Base-by-base conservation (phyloP, 805 yeast genomes). In the Teunomyces funiuensis region DNA sequence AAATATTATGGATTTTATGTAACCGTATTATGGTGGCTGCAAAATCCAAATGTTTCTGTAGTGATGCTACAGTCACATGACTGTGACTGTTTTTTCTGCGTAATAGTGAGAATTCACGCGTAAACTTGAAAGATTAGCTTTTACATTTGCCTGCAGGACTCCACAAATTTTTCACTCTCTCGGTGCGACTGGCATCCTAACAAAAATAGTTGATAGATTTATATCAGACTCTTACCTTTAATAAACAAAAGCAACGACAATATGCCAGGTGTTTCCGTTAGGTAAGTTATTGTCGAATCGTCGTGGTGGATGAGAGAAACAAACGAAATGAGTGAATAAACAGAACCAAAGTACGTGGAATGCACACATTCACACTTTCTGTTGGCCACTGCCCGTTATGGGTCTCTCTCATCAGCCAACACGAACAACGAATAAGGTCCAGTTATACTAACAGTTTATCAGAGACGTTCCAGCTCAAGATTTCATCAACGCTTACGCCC, bases 381-480 rank as follows among this genome's bases (percentile, higher is more conserved):
- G 34, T 31, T 31, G 34, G 34, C 22, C 25, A 31, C n/a, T 31
- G 18, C 19, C 34, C 34, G 13, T 18, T 19, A 15, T 23, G 17
- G 11, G 33, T 17, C 28, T 37, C 33, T 18, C 41, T 16, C 26
- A 28, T 25, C 27, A 37, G 19, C 33, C 30, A 22, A 13, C 33
- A 13, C 36, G 28, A 19, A 37, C 36, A 7, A 26, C 13, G 15
- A n/a, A 26, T 40, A 23, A 19, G 13, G 25, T 51, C 47, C 47
- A 54, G 45, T 44, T 33, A 44, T 64, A 61, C 66, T 63, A 63
- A 65, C 70, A 62, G 49, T 62, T 36, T 33, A 37, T 65, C 61
- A 89, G 97, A 86, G 99, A 93, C 97, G 99, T 93, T 79, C 97
- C 98, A 79, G 99, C 99, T 77, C 98, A 93, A 86, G 95, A 88